phyloP scores from a whole-genome alignment of 306 rosid genomes.

The Parietaria judaica region DNA sequence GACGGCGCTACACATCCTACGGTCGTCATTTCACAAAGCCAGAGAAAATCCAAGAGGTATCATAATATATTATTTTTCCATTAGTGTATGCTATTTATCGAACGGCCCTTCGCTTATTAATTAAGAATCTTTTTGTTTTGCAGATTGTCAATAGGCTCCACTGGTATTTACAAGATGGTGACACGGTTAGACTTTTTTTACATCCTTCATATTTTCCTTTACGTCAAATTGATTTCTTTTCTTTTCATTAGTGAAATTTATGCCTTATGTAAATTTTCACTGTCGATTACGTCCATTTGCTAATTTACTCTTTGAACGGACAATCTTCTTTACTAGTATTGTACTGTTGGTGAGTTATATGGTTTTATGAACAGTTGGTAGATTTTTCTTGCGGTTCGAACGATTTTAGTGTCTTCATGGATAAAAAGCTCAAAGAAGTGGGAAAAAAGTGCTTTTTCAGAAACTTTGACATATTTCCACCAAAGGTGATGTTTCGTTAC shows the following conservation, averaged over 20 bases:
- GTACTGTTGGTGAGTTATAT: not conserved
- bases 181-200: constrained; percentile 47
- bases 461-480: constrained; percentile 72
- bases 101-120: too few species aligned
- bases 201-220: too few species aligned
- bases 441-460: constrained; percentile 68
- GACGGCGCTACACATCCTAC: constrained; percentile 72
- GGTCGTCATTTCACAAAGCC: constrained; percentile 88
- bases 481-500: constrained; percentile 49
- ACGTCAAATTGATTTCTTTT: too few species aligned
- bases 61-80: constrained; percentile 2
- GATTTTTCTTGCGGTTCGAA: constrained; percentile 96
- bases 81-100: too few species aligned
- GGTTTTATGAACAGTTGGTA: constrained; percentile 62
- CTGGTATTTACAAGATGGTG: constrained; percentile 60
- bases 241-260: too few species aligned
- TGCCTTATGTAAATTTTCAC: too few species aligned
- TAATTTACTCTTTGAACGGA: too few species aligned
- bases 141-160: constrained; percentile 83
- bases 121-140: constrained; percentile 18
- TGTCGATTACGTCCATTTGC: too few species aligned
- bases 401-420: constrained; percentile 77
- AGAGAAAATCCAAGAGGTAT: constrained; percentile 85
- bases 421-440: constrained; percentile 65
- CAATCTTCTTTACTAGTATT: too few species aligned